These are phyloP conservation scores for Geranomyces variabilis DNA, from an alignment of 192 early-diverging fungal genomes.

Conservation along the genomic window DNA sequence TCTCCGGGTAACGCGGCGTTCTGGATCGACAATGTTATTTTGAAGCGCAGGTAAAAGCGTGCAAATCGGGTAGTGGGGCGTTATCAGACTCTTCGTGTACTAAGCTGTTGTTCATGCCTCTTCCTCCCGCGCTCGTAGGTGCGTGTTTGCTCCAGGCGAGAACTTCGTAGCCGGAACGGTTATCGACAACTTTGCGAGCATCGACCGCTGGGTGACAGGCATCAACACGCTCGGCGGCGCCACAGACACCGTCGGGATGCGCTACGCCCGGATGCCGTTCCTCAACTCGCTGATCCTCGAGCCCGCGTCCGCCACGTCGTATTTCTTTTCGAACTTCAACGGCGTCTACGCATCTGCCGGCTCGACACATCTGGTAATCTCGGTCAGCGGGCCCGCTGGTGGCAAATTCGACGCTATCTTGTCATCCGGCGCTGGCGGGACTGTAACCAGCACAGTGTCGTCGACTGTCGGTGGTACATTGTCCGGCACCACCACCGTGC, in stretches of 20 bases:
- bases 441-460: background rate
- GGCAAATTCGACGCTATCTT: background rate
- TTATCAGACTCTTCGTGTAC: too few species aligned
- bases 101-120: too few species aligned
- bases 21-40: slow-evolving; percentile 3
- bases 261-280: background rate
- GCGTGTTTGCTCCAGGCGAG: background rate
- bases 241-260: background rate
- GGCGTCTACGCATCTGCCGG: background rate
- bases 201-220: slow-evolving; percentile 3
- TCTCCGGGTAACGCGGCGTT: background rate
- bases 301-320: background rate
- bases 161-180: background rate
- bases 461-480: background rate
- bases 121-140: too few species aligned
- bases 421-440: background rate
- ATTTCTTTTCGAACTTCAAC: background rate
- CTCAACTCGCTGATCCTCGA: slow-evolving; percentile 4
- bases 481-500: background rate
- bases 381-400: background rate
- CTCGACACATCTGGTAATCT: background rate
- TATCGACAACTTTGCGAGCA: background rate
- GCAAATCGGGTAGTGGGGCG: too few species aligned
- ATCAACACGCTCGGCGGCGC: background rate
- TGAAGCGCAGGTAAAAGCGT: background rate